phyloP scores from a whole-genome alignment of 768 basidiomycete species.

The Boletus reticuloceps region DNA sequence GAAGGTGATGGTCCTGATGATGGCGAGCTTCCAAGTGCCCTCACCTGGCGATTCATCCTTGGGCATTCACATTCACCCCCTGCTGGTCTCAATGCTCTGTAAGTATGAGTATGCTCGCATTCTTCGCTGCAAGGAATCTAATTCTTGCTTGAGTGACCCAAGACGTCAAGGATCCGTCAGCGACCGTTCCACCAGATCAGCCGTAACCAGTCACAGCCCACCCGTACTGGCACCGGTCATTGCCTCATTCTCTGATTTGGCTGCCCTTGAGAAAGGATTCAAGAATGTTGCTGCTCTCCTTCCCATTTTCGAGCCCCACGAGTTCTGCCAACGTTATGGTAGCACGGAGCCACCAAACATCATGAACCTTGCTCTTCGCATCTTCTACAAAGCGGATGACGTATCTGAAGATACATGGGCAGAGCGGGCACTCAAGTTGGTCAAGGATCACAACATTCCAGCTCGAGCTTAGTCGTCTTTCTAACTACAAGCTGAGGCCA shows the following conservation, averaged over 20 bases:
- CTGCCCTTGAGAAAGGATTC: conserved; percentile 69
- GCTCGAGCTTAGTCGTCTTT: conserved; percentile 92
- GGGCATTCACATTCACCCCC: conserved; percentile 86
- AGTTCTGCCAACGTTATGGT: conserved; percentile 78
- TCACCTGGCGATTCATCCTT: conserved; percentile 96
- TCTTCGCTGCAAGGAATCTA: neutral
- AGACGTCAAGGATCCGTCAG: conserved; percentile 80
- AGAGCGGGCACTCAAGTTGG: conserved; percentile 62
- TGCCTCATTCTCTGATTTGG: conserved; percentile 80
- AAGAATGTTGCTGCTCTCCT: conserved; percentile 68
- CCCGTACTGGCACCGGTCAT: too few species aligned
- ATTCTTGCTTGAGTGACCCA: conserved; percentile 43
- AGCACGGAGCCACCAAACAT: conserved; percentile 84
- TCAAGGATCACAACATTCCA: conserved; percentile 86
- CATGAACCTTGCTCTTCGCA: conserved; percentile 88
- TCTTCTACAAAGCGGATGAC: conserved; percentile 80
- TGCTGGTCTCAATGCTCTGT: conserved; percentile 47
- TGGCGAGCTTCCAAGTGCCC: conserved; percentile 73
- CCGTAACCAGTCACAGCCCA: too few species aligned
- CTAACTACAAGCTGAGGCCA: conserved; percentile 96
- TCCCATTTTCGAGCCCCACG: conserved; percentile 65
- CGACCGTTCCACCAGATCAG: too few species aligned
- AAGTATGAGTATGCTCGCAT: neutral
- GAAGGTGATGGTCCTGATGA: conserved; percentile 85
- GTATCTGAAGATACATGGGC: conserved; percentile 76